Evolutionary conservation across 257 asterid species (phyloP).

Genomic region (Gardenia jasminoides): DNA sequence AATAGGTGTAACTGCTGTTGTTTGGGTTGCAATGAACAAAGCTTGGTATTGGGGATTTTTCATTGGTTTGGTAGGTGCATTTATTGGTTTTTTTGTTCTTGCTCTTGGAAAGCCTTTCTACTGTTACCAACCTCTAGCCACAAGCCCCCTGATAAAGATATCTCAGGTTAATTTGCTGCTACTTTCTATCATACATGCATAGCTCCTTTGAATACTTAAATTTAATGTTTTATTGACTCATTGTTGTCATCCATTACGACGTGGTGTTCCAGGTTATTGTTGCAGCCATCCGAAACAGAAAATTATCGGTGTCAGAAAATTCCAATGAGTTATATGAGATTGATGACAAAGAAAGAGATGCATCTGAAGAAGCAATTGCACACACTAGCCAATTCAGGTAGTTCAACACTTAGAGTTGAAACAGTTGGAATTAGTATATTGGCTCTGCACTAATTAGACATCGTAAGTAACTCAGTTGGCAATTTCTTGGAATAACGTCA

Average conservation of each 20-base stretch:
- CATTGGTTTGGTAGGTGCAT: slow-evolving; percentile 34
- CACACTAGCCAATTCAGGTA: slow-evolving; percentile 23
- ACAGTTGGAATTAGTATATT: too few species aligned
- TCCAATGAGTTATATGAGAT: slow-evolving; percentile 8
- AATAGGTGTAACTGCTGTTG: slow-evolving; percentile 54
- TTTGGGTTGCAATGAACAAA: slow-evolving; percentile 53
- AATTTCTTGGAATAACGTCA: not conserved
- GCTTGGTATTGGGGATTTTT: slow-evolving; percentile 66
- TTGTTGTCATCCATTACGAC: not conserved
- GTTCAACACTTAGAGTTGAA: not conserved
- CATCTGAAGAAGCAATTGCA: slow-evolving; percentile 11
- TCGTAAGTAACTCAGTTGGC: too few species aligned
- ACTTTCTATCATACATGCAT: too few species aligned
- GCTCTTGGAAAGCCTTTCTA: slow-evolving; percentile 44
- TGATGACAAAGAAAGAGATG: slow-evolving; percentile 15
- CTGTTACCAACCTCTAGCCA: slow-evolving; percentile 34
- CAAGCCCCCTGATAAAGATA: slow-evolving; percentile 37
- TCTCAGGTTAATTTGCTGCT: slow-evolving; percentile 32
- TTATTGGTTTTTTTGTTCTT: slow-evolving; percentile 46
- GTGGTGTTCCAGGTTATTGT: slow-evolving; percentile 33
- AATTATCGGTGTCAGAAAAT: slow-evolving; percentile 24
- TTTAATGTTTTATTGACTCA: not conserved
- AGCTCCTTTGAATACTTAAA: not conserved
- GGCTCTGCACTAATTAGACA: too few species aligned
- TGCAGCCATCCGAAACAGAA: slow-evolving; percentile 37